phyloP scores from a whole-genome alignment of 2,329 filamentous ascomycete species.

The Aspergillus transmontanensis region DNA sequence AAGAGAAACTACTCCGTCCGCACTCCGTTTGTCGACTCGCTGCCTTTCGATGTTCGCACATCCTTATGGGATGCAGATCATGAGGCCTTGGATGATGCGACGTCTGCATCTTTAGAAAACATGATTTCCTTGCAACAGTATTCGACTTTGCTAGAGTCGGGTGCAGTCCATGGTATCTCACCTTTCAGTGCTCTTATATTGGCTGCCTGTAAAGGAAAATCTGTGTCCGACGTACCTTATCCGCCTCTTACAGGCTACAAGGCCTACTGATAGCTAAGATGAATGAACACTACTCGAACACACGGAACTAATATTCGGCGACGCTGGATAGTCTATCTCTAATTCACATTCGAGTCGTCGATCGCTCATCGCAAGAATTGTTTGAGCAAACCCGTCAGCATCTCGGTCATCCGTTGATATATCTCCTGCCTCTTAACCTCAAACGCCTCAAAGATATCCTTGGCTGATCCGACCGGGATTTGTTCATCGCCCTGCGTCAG shows the following conservation, averaged over 20 bases:
- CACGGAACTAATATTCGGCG: neutral
- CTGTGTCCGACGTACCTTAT: slow-evolving; percentile 15
- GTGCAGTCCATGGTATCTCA: slow-evolving; percentile 20
- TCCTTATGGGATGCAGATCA: slow-evolving; percentile 28
- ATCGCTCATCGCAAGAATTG: slow-evolving; percentile 22
- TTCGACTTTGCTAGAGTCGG: slow-evolving; percentile 26
- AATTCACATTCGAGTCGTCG: neutral
- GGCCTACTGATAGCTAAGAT: neutral
- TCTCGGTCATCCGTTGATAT: slow-evolving; percentile 32
- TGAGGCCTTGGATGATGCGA: slow-evolving; percentile 11
- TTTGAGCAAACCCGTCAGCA: slow-evolving; percentile 24
- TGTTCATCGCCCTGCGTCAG: slow-evolving; percentile 54
- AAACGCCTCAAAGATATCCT: slow-evolving; percentile 47
- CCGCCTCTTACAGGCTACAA: slow-evolving; percentile 14
- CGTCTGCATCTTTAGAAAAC: slow-evolving; percentile 1
- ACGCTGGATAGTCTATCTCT: neutral
- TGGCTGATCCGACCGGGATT: slow-evolving; percentile 52
- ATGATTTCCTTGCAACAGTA: slow-evolving; percentile 33
- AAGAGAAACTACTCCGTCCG: slow-evolving; percentile 29
- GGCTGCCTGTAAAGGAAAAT: slow-evolving; percentile 29
- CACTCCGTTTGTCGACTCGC: slow-evolving; percentile 31
- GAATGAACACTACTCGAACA: neutral
- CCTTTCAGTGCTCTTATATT: slow-evolving; percentile 27
- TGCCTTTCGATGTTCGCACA: slow-evolving; percentile 32
- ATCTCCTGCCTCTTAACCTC: slow-evolving; percentile 52